Evolutionary conservation across 306 rosid genomes (phyloP).

Genomic region (Pterocarpus macrocarpus): DNA sequence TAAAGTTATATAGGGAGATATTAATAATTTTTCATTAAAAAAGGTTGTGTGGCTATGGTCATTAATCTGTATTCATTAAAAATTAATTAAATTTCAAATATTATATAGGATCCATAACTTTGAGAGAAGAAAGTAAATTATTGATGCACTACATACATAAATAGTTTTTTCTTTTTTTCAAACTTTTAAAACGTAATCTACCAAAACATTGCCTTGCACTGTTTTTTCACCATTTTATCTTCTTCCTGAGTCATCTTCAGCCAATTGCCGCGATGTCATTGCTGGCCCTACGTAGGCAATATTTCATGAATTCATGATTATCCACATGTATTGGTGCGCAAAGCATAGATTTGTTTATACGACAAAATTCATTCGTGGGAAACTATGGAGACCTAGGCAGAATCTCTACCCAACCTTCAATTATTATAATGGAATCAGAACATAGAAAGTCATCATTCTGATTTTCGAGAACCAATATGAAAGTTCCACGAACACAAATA

Average conservation of each 20-base stretch:
- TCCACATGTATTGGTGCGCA: not conserved
- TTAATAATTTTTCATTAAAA: too few relatives aligned
- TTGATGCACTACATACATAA: too few relatives aligned
- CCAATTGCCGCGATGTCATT: not conserved
- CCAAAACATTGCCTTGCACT: not conserved
- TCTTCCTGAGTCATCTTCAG: not conserved
- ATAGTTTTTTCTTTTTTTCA: too few relatives aligned
- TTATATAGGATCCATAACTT: too few relatives aligned
- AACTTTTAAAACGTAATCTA: too few relatives aligned
- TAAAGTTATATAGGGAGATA: too few relatives aligned
- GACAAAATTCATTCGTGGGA: not conserved
- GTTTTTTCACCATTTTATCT: not conserved
- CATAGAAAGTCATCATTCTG: not conserved
- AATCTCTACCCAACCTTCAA: not conserved
- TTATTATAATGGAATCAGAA: constrained; percentile 17
- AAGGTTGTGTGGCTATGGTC: too few relatives aligned
- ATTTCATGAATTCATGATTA: not conserved
- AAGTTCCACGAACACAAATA: not conserved
- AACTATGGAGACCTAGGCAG: not conserved
- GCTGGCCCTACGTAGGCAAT: not conserved
- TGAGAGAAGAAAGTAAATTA: too few relatives aligned
- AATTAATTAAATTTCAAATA: too few relatives aligned
- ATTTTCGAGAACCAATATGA: not conserved
- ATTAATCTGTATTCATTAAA: too few relatives aligned
- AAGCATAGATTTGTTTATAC: not conserved